These are phyloP conservation scores for Aspergillus texensis DNA, from an alignment of 2,329 filamentous ascomycete genomes.

Conservation along the genomic window DNA sequence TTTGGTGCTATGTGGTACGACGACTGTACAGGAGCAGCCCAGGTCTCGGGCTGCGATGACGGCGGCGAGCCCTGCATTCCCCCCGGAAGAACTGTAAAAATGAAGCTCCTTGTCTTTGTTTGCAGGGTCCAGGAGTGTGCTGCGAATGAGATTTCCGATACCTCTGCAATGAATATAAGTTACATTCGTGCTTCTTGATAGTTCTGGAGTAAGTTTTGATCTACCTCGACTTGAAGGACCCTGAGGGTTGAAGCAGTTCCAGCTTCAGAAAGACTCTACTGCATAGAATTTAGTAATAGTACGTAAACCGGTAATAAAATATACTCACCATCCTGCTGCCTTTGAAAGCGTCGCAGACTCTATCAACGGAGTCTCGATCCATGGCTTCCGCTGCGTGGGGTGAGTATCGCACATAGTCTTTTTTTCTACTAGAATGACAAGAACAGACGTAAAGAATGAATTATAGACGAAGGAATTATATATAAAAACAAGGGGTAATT, in stretches of 20 bases:
- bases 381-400: conserved; percentile 28
- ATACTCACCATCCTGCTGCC: conserved; percentile 40
- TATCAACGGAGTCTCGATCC: conserved; percentile 44
- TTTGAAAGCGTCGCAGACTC: conserved; percentile 41
- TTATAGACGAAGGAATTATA: not conserved
- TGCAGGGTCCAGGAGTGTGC: conserved; percentile 24
- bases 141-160: conserved; percentile 41
- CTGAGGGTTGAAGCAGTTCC: conserved; percentile 77
- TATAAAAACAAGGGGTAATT: not conserved
- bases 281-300: not conserved
- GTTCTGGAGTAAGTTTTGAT: conserved; percentile 1
- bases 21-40: conserved; percentile 67
- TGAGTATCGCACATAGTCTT: not conserved
- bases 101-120: conserved; percentile 49
- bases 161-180: conserved; percentile 24
- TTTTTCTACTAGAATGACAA: not conserved
- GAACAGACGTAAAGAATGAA: not conserved
- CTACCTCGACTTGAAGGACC: conserved; percentile 75
- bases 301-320: not conserved
- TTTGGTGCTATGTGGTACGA: conserved; percentile 67
- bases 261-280: conserved; percentile 80
- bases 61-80: conserved; percentile 80
- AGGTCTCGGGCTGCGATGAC: conserved; percentile 70
- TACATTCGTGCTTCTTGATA: not conserved
- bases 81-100: conserved; percentile 78